Evolutionary conservation across 345 rosid genomes (phyloP).

Genomic region (Lumnitzera racemosa): DNA sequence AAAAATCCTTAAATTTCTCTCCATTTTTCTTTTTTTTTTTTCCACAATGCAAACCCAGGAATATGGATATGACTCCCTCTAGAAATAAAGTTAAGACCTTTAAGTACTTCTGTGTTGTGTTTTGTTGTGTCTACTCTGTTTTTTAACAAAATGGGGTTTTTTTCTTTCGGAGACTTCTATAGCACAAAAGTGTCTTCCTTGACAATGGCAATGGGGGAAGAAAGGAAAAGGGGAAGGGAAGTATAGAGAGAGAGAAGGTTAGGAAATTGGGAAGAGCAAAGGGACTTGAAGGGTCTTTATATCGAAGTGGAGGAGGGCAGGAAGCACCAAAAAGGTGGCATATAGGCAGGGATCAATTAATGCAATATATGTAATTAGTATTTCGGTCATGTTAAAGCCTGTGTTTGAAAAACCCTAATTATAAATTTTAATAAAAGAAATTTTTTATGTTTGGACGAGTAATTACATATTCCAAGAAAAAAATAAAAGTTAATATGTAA

Average conservation of each 20-base stretch:
- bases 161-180: conserved; percentile 4
- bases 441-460: too few relatives aligned
- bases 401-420: too few relatives aligned
- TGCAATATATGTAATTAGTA: conserved; percentile 6
- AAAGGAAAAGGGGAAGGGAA: conserved; percentile 13
- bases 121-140: too few relatives aligned
- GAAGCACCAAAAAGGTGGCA: conserved; percentile 38
- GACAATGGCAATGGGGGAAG: conserved; percentile 11
- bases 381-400: too few relatives aligned
- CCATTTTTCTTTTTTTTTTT: conserved; percentile 19
- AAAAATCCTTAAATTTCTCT: conserved; percentile 19
- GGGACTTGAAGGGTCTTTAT: conserved; percentile 34
- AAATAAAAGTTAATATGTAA: too few relatives aligned
- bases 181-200: conserved; percentile 7
- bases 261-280: conserved; percentile 16
- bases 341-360: conserved; percentile 33
- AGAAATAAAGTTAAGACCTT: background rate
- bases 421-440: too few relatives aligned
- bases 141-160: conserved; percentile 9
- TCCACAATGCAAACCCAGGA: background rate
- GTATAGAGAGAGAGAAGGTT: conserved; percentile 6
- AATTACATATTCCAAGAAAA: too few relatives aligned
- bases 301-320: conserved; percentile 37
- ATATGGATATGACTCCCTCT: background rate
- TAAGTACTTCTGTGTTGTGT: too few relatives aligned